Conservation (phyloP, 495 filamentous ascomycete species). For the Lepidopterella palustris region DNA sequence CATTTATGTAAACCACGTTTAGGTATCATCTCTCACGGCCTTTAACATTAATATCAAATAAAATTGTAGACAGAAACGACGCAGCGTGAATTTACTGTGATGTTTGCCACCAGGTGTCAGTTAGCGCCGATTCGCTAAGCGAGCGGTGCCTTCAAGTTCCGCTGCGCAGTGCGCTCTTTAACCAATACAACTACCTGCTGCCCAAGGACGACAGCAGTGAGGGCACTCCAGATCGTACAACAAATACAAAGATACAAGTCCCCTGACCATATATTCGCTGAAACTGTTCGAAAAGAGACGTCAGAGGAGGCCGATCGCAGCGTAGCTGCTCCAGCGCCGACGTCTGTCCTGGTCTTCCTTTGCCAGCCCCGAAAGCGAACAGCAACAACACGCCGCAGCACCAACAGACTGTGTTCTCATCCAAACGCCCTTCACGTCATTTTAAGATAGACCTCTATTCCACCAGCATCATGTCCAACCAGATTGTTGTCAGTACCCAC, state of each 20-base stretch:
- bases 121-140: neutral
- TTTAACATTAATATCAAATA: neutral
- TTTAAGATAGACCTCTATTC: neutral
- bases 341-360: constrained; percentile 8
- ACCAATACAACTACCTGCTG: constrained; percentile 15
- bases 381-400: neutral
- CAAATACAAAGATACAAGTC: constrained; percentile 10
- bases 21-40: neutral
- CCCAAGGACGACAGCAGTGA: constrained; percentile 17
- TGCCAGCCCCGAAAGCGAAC: constrained; percentile 1
- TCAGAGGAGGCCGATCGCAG: neutral
- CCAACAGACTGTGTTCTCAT: neutral
- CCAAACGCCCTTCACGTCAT: neutral
- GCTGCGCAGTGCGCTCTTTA: neutral
- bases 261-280: constrained; percentile 1
- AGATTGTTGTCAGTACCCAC: constrained; percentile 22
- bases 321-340: constrained; percentile 15
- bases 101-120: neutral
- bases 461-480: constrained; percentile 24
- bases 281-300: neutral
- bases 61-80: neutral
- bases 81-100: neutral
- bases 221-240: constrained; percentile 8
- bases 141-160: constrained; percentile 12
- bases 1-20: neutral